Percentiles rank a stretch among this genome's conserved stretches.
phyloP scores from a whole-genome alignment of 2,329 filamentous ascomycete species.

The Thermothelomyces thermophilus region DNA sequence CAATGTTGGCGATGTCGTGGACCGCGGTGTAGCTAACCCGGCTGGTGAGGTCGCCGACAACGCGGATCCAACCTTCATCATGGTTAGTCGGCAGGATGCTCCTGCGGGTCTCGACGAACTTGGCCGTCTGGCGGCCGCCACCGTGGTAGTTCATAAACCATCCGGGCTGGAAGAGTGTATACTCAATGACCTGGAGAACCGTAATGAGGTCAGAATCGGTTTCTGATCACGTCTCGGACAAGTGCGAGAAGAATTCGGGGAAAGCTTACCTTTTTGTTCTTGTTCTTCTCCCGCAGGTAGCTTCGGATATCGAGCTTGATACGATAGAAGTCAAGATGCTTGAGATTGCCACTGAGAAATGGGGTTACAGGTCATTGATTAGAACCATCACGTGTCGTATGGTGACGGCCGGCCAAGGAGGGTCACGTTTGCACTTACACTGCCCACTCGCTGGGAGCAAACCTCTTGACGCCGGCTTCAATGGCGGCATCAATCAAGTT shows the following conservation, averaged over 20 bases:
- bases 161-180: constrained; percentile 44
- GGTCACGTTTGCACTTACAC: constrained; percentile 2
- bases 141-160: constrained; percentile 44
- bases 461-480: constrained; percentile 21
- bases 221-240: too few relatives aligned
- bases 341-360: not conserved
- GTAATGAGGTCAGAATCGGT: too few relatives aligned
- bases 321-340: constrained; percentile 27
- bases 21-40: constrained; percentile 30
- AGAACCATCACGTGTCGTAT: not conserved
- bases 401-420: not conserved
- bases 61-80: constrained; percentile 28
- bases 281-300: constrained; percentile 38
- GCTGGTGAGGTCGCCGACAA: constrained; percentile 28
- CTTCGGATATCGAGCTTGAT: constrained; percentile 35
- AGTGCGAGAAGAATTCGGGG: too few relatives aligned
- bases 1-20: constrained; percentile 32
- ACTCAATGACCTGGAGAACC: constrained; percentile 37
- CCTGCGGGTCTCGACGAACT: constrained; percentile 30
- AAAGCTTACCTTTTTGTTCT: constrained; percentile 31
- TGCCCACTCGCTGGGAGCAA: constrained; percentile 27
- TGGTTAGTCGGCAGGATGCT: constrained; percentile 31
- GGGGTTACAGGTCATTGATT: not conserved
- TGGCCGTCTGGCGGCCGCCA: constrained; percentile 34
- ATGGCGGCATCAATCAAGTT: constrained; percentile 25